These are phyloP conservation scores for Monilinia polystroma DNA, from an alignment of 2,329 filamentous ascomycete species.

Conservation along the genomic window DNA sequence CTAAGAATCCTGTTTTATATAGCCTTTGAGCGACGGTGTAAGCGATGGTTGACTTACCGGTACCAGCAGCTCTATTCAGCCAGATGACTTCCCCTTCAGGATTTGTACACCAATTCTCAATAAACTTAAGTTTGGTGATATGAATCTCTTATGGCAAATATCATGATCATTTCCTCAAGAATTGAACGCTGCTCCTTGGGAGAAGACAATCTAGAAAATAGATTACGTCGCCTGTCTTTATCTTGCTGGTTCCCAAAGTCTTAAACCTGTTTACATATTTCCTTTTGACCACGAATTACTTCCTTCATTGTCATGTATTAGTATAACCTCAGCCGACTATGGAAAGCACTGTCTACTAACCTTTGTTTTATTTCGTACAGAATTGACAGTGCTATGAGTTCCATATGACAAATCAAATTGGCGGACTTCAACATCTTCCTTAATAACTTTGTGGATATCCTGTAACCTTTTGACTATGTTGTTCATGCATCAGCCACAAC, in stretches of 20 bases:
- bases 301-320: not conserved
- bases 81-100: not conserved
- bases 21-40: not conserved
- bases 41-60: not conserved
- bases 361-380: not conserved
- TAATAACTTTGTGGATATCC: not conserved
- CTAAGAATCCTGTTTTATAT: not conserved
- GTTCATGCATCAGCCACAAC: not conserved
- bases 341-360: not conserved
- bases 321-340: no score
- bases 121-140: not conserved
- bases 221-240: not conserved
- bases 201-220: not conserved
- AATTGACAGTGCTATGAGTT: no score
- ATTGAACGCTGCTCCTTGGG: not conserved
- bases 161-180: not conserved
- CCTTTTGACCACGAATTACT: not conserved
- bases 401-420: not conserved
- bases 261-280: not conserved
- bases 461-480: not conserved
- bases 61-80: not conserved
- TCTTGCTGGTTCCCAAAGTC: not conserved
- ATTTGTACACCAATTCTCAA: not conserved
- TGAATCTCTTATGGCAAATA: not conserved
- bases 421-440: not conserved